These are phyloP conservation scores for Chrysosporium keratinophilum DNA, from an alignment of 2,329 filamentous ascomycete genomes.

Conservation along the genomic window DNA sequence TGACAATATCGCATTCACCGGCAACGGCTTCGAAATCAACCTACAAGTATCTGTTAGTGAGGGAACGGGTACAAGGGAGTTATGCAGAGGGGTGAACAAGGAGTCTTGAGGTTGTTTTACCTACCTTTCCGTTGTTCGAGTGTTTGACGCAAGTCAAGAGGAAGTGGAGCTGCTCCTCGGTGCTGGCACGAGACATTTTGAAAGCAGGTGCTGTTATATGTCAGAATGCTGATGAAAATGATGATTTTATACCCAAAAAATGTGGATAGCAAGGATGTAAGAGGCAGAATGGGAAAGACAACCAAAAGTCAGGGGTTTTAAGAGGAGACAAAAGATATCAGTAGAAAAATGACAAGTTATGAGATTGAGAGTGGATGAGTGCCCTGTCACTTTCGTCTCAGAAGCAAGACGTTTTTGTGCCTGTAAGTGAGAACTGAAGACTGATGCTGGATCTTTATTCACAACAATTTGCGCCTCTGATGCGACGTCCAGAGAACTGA, in stretches of 20 bases:
- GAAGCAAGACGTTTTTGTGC: too few species aligned
- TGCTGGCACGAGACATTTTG: conserved; percentile 41
- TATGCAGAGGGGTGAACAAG: too few species aligned
- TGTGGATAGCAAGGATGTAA: neutral
- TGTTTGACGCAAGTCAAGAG: conserved; percentile 56
- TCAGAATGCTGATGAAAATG: neutral
- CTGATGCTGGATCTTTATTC: too few species aligned
- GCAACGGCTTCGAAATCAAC: conserved; percentile 58
- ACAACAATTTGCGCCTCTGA: neutral
- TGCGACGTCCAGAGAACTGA: neutral
- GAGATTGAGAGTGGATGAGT: too few species aligned
- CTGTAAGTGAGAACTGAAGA: too few species aligned
- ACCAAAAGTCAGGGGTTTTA: too few species aligned
- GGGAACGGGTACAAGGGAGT: neutral
- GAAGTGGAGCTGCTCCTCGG: conserved; percentile 54
- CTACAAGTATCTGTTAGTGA: conserved; percentile 31
- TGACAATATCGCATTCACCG: conserved; percentile 51
- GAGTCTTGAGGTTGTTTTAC: conserved; percentile 12
- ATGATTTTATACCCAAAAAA: neutral
- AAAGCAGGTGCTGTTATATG: neutral
- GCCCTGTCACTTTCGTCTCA: too few species aligned
- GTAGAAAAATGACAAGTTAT: neutral
- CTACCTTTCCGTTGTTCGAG: conserved; percentile 51
- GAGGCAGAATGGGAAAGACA: neutral
- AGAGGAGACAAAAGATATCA: neutral